phyloP scores from a whole-genome alignment of 2,329 filamentous ascomycete genomes.

The Penicillium sp. region DNA sequence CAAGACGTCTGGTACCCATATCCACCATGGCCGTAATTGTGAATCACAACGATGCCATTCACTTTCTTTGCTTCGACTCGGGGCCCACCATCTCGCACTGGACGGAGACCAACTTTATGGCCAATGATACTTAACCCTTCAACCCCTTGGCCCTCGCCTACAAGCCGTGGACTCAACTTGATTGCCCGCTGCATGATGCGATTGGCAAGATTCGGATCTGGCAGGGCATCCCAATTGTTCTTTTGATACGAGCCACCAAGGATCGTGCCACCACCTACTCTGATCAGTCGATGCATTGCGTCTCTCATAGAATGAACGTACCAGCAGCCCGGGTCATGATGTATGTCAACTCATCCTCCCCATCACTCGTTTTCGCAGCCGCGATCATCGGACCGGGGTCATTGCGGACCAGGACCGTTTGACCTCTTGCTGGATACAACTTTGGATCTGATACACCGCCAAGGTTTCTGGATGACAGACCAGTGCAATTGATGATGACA shows the following conservation, averaged over 20 bases:
- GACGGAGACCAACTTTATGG: constrained; percentile 76
- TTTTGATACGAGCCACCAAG: constrained; percentile 78
- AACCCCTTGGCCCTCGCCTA: constrained; percentile 57
- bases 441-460: constrained; percentile 73
- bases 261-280: constrained; percentile 67
- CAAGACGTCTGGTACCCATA: constrained; percentile 62
- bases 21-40: constrained; percentile 44
- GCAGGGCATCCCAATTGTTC: constrained; percentile 69
- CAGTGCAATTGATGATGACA: constrained; percentile 78
- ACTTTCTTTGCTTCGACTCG: constrained; percentile 68
- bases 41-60: constrained; percentile 49
- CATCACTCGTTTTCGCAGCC: constrained; percentile 68
- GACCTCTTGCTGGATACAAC: constrained; percentile 71
- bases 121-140: constrained; percentile 68
- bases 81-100: constrained; percentile 65
- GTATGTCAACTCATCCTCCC: constrained; percentile 66
- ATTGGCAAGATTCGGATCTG: constrained; percentile 70
- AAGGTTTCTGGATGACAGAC: constrained; percentile 65
- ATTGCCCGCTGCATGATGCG: constrained; percentile 71
- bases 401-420: constrained; percentile 79
- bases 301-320: constrained; percentile 5
- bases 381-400: constrained; percentile 64
- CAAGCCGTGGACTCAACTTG: constrained; percentile 33
- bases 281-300: constrained; percentile 1
- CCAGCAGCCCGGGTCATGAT: constrained; percentile 68